A percentile compares a stretch with the other conserved stretches of the same genome.
phyloP scores from a whole-genome alignment of 2,329 filamentous ascomycete species.

The Intubia oerlemansii region DNA sequence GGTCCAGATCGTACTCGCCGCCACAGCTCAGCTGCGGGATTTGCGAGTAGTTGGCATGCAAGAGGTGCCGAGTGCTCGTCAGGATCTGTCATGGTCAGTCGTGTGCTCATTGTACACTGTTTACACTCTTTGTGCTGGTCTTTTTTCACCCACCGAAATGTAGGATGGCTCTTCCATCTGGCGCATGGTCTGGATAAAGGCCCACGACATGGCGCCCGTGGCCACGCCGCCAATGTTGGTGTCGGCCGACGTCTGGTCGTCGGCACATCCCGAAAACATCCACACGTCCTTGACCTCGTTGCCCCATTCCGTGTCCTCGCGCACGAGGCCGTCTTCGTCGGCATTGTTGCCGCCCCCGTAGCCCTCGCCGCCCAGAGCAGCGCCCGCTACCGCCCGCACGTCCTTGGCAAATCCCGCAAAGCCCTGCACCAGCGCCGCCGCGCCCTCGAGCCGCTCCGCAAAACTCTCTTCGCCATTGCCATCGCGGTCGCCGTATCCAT shows the following conservation, averaged over 20 bases:
- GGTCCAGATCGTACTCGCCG: constrained; percentile 12
- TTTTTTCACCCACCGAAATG: constrained; percentile 10
- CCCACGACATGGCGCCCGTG: constrained; percentile 19
- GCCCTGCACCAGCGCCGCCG: constrained; percentile 27
- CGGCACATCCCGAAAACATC: constrained; percentile 19
- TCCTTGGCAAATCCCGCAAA: constrained; percentile 31
- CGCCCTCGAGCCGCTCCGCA: constrained; percentile 20
- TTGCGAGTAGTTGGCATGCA: constrained; percentile 10
- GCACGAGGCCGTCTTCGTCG: constrained; percentile 19
- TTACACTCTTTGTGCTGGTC: no score
- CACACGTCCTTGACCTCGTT: constrained; percentile 18
- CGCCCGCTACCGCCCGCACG: constrained; percentile 18
- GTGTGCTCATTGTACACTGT: neutral
- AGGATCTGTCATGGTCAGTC: constrained; percentile 7
- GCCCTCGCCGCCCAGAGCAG: constrained; percentile 11
- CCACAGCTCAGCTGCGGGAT: constrained; percentile 12
- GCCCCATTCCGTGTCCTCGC: constrained; percentile 20
- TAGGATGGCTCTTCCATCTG: constrained; percentile 12
- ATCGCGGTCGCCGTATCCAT: no score
- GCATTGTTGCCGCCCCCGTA: constrained; percentile 14
- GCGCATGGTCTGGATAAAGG: constrained; percentile 14
- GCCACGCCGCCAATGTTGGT: constrained; percentile 15
- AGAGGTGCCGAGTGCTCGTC: constrained; percentile 8
- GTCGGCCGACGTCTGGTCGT: constrained; percentile 18
- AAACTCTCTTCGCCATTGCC: no score